Base-by-base conservation (phyloP, 2,329 filamentous ascomycete genomes). In the Botrytis elliptica region DNA sequence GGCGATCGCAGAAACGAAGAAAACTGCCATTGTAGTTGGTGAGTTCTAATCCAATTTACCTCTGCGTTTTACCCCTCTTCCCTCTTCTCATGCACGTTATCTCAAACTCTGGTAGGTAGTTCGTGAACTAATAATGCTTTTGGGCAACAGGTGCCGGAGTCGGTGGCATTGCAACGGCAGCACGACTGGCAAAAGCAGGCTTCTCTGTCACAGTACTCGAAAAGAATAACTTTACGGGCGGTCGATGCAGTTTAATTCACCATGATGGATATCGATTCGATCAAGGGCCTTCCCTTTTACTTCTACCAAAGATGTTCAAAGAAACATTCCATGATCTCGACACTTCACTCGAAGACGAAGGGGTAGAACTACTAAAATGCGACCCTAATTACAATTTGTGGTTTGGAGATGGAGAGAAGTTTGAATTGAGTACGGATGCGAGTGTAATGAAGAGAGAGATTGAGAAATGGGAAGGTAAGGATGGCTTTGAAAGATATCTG, bases 381-480 rank as follows among this genome's bases (percentile, higher is more conserved):
- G 89, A 92, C 68, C 90, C 91, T 1, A 94, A 94, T 80, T 94
- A 94, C 84, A 88, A 89, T 72, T 85, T 94, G 74, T 92, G 90
- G 86, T 94, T 93, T 80, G 85, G 88, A 22, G 92, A 93, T 80
- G 89, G 89, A 70, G 87, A 88, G 76, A 83, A 81, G 18, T 91
- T 93, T 79, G 85, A 87, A 75, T 84, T 92, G 42, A 90, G 88
- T 7, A 90, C 89, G n/a, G 91, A 94, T 79, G 84, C 92, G 57
- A 85, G 88, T n/a, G 84, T 85, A 66, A 93, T 94, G 91, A 93
- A 93, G 81, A 79, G 82, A 25, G 89, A 93, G 80, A 86, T 94
- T 52, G 91, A 93, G 84, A 86, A 86, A n/a, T 91, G 88, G 83
- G 92, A 94, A 79, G 92, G 92, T 14, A 89, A 88, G 73, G 89